Evolutionary conservation across 768 basidiomycete species (phyloP).

Genomic region (Collybia mongolica): DNA sequence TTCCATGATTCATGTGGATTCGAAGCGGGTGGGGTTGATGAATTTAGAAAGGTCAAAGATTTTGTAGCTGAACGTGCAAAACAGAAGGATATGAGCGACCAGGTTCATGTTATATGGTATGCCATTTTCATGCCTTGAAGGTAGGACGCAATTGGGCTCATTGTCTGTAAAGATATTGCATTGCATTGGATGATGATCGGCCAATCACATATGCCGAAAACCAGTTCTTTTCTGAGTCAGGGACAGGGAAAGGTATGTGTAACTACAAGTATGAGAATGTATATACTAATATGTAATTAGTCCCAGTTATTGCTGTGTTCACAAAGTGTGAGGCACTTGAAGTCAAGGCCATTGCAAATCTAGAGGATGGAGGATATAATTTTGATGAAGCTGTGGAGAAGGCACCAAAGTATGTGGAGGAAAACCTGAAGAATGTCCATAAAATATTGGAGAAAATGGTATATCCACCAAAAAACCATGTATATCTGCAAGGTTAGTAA

Average conservation of each 20-base stretch:
- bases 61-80: conserved; percentile 29
- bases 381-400: conserved; percentile 14
- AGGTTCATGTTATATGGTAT: conserved; percentile 38
- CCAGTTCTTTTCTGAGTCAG: conserved; percentile 26
- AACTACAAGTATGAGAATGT: neutral
- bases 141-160: neutral
- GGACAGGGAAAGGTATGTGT: conserved; percentile 20
- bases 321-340: conserved; percentile 33
- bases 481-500: conserved; percentile 12
- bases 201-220: conserved; percentile 25
- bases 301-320: conserved; percentile 36
- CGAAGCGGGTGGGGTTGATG: conserved; percentile 28
- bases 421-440: too few relatives aligned
- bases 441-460: conserved; percentile 1
- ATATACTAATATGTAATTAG: conserved; percentile 14
- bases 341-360: neutral
- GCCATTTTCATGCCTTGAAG: conserved; percentile 6
- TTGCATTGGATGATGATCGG: conserved; percentile 24
- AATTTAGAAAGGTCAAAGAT: conserved; percentile 24
- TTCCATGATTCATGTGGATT: conserved; percentile 44
- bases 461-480: conserved; percentile 11
- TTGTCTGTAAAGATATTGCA: conserved; percentile 33
- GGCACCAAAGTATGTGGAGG: neutral
- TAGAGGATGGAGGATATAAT: conserved; percentile 9
- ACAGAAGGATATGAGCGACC: conserved; percentile 14